Percentiles rank a stretch among this genome's conserved stretches.
These are phyloP conservation scores for Phaeosphaeria sp. DNA, from an alignment of 2,329 filamentous ascomycete genomes.

Conservation along the genomic window DNA sequence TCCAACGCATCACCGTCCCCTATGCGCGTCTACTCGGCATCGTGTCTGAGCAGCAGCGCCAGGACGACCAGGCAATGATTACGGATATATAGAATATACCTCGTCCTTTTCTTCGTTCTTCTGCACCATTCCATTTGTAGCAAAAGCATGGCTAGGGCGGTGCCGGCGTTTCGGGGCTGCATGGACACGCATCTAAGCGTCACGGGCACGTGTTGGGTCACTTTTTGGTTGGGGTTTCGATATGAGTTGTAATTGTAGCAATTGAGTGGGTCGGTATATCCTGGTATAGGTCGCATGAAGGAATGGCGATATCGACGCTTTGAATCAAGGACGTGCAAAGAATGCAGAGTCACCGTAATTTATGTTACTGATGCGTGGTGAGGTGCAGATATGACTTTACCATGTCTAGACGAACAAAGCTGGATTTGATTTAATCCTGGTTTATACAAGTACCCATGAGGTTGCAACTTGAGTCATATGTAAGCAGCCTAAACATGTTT, in stretches of 20 bases:
- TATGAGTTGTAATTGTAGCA: not conserved
- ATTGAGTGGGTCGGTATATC: not conserved
- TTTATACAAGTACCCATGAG: too few relatives aligned
- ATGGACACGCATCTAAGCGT: not conserved
- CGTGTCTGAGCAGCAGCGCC: constrained; percentile 33
- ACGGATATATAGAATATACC: constrained; percentile 38
- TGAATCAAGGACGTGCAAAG: too few relatives aligned
- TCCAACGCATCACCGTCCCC: constrained; percentile 92
- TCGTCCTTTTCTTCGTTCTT: constrained; percentile 2
- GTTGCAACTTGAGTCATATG: too few relatives aligned
- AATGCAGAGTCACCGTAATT: too few relatives aligned
- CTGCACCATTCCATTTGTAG: constrained; percentile 5
- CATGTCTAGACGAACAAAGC: too few relatives aligned
- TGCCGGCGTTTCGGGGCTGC: not conserved
- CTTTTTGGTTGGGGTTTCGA: not conserved
- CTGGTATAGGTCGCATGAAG: not conserved
- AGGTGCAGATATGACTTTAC: too few relatives aligned
- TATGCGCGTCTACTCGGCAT: constrained; percentile 71
- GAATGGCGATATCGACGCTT: too few relatives aligned
- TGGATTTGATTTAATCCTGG: too few relatives aligned
- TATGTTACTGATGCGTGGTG: too few relatives aligned
- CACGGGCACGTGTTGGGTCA: not conserved
- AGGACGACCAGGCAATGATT: constrained; percentile 44
- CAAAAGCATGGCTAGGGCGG: constrained; percentile 1
- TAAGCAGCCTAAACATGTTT: too few relatives aligned